phyloP scores from a whole-genome alignment of 176 grass and related monocot species.

The Alloteropsis semialata region DNA sequence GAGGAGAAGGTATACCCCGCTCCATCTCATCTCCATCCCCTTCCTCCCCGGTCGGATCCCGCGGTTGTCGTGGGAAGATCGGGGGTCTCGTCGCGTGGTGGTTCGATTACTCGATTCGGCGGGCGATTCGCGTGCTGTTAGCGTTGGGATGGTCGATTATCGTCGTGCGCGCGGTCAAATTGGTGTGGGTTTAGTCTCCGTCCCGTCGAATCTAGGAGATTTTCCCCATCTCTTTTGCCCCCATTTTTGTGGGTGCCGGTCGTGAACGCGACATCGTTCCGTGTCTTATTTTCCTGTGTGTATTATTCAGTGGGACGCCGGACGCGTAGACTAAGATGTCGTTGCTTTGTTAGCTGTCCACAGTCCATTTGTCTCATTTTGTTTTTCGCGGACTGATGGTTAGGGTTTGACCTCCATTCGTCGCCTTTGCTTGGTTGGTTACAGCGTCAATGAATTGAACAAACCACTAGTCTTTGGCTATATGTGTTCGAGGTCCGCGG shows the following conservation, averaged over 20 bases:
- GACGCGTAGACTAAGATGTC: neutral
- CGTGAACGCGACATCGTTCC: neutral
- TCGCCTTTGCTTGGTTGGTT: neutral
- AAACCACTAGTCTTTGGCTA: neutral
- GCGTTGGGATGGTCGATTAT: neutral
- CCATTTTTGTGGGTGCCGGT: neutral
- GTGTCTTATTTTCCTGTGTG: neutral
- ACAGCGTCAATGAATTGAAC: neutral
- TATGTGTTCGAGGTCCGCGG: neutral
- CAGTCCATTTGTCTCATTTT: neutral
- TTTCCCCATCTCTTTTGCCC: neutral
- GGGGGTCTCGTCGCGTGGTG: neutral
- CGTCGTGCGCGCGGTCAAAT: neutral
- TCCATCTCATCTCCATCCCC: neutral
- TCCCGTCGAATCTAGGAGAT: neutral
- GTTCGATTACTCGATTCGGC: neutral
- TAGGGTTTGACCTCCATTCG: conserved; percentile 5
- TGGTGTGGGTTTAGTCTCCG: neutral
- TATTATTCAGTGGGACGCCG: neutral
- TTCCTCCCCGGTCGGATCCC: neutral
- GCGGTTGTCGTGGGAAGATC: neutral
- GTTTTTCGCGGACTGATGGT: neutral
- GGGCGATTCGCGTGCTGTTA: neutral
- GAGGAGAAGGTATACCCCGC: conserved; percentile 57
- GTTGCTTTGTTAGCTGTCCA: neutral